Evolutionary conservation across 2,329 filamentous ascomycete genomes (phyloP), one percentile per base, ranked within the genome.

Genomic region (Neurospora sp.): DNA sequence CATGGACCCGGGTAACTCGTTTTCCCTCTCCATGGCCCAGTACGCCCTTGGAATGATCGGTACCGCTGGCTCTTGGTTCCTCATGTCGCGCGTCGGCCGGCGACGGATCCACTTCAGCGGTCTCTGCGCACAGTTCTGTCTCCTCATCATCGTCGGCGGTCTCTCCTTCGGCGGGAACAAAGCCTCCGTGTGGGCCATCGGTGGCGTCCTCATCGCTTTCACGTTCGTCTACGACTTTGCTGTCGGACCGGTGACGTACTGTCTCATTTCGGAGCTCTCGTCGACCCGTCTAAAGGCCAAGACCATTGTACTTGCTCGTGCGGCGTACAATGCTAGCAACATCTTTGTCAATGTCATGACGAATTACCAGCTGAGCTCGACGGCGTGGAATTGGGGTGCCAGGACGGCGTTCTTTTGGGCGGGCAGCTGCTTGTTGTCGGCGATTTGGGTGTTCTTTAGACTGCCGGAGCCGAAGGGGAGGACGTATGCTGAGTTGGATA

Each of bases 261-360:
- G 42, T 38, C 39, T 72, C 40, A 62, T 84, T 1, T 77, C 83
- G 0, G 84, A 85, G 72, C 79, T 81, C 15, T 80, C 81, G 0
- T 84, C 82, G 0, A 81, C 80, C 1, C 81, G 83, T 4, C 80
- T 85, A 28, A 78, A 81, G 66, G 78, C 79, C 66, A 84, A 84
- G 77, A 84, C 83, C 2, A 80, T 85, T 4, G 82, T 82, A 42
- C 69, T 75, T 8, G 74, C 73, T 1, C 69, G 74, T 4, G 71
- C 73, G 70, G 70, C 77, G 0, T 80, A 81, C 71, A 79, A 79
- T 38, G 72, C 76, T 3, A 70, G 80, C n/a, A 78, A 77, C 1
- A 74, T 81, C 15, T 71, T 80, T 28, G 33, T 52, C 38, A 69
- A 69, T 15, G 58, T 69, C 38, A 52, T 69, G 42, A 66, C 58